Conservation (phyloP, 2,329 filamentous ascomycete species). For the Pseudopyricularia javanii region DNA sequence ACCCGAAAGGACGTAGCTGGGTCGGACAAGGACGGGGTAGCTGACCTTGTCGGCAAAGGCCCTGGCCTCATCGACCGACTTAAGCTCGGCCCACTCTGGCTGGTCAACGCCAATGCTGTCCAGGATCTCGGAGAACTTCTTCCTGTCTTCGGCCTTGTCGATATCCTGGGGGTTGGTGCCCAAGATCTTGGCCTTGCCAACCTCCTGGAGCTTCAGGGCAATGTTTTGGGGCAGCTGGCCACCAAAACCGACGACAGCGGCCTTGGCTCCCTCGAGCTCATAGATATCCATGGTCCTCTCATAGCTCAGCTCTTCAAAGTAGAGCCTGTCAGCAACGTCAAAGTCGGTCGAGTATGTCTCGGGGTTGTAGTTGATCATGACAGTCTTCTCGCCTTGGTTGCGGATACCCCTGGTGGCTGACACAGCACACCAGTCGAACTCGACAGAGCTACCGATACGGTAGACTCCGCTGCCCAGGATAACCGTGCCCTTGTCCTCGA, state of each 20-base stretch:
- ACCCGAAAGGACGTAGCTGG: conserved; percentile 90
- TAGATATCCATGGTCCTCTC: conserved; percentile 99
- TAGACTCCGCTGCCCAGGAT: conserved; percentile 93
- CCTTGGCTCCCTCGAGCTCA: conserved; percentile 73
- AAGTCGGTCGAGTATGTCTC: conserved; percentile 78
- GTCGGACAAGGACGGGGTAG: conserved; percentile 91
- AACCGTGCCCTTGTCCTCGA: conserved; percentile 82
- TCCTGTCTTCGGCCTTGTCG: conserved; percentile 93
- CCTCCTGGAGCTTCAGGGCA: conserved; percentile 83
- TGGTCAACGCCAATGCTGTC: conserved; percentile 96
- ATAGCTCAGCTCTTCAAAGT: conserved; percentile 94
- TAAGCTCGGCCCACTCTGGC: conserved; percentile 95
- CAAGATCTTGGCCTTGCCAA: conserved; percentile 77
- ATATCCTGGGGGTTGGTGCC: conserved; percentile 91
- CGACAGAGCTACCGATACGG: conserved; percentile 92
- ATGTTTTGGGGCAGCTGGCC: conserved; percentile 97
- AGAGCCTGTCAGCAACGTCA: conserved; percentile 80
- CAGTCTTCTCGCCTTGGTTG: conserved; percentile 86
- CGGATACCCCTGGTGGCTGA: conserved; percentile 75
- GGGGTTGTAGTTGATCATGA: conserved; percentile 91
- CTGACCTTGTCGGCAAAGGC: conserved; percentile 72
- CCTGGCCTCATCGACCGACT: conserved; percentile 78
- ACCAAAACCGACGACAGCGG: conserved; percentile 90
- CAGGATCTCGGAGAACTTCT: conserved; percentile 96
- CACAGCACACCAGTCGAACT: conserved; percentile 98